These are phyloP conservation scores for Nicotiana knightiana DNA, from an alignment of 257 asterid species.

Conservation along the genomic window DNA sequence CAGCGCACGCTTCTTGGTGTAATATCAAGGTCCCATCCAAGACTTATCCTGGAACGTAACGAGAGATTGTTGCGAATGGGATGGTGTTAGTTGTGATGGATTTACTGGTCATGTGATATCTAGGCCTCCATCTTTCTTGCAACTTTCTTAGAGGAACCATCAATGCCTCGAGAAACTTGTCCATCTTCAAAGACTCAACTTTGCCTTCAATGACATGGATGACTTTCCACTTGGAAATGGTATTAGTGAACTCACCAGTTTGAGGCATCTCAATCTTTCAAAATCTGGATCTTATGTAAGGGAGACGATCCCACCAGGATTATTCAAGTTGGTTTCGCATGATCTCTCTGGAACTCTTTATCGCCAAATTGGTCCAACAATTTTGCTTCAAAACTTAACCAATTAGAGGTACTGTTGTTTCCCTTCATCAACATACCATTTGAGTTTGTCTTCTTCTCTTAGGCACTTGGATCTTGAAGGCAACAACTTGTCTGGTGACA, in stretches of 20 bases:
- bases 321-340: not conserved
- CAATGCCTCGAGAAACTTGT: not conserved
- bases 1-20: accelerated
- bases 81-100: not conserved
- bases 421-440: no score
- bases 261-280: not conserved
- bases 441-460: not conserved
- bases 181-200: not conserved
- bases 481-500: not conserved
- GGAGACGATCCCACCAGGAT: not conserved
- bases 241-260: not conserved
- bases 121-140: not conserved
- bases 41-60: not conserved
- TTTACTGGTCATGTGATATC: not conserved
- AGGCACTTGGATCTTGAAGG: not conserved
- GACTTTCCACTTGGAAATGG: not conserved
- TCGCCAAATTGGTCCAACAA: not conserved
- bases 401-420: not conserved
- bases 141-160: not conserved
- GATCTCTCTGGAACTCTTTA: not conserved
- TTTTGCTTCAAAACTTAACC: not conserved
- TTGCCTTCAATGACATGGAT: not conserved
- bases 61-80: not conserved
- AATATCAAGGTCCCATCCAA: not conserved
- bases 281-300: not conserved